Evolutionary conservation across 1,284 basidiomycete species (phyloP).

Genomic region (Tetrapyrgos nigripes): DNA sequence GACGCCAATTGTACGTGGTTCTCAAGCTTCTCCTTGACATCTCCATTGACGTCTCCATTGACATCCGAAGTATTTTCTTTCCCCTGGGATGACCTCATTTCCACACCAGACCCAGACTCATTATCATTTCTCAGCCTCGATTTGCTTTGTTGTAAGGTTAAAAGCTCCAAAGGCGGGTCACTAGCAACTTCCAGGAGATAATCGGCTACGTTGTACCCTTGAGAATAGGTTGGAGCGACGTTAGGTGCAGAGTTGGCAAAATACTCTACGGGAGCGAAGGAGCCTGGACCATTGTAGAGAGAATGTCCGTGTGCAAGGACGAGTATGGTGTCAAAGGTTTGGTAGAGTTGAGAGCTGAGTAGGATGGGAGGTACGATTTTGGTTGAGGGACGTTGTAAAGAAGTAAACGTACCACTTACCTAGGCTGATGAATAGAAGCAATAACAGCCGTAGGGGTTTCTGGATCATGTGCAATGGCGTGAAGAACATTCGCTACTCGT

Average conservation of each 20-base stretch:
- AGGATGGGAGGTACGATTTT: background rate
- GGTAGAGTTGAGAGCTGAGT: constrained; percentile 85
- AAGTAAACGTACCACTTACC: constrained; percentile 42
- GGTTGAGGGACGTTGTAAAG: background rate
- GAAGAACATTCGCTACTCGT: constrained; percentile 78
- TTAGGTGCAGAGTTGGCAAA: constrained; percentile 53
- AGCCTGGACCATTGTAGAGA: constrained; percentile 83
- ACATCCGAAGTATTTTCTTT: background rate
- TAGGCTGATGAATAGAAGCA: constrained; percentile 88
- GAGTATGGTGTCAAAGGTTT: constrained; percentile 82
- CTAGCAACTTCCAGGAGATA: constrained; percentile 87
- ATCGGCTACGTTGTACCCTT: constrained; percentile 90
- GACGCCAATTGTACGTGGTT: background rate
- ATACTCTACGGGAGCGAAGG: constrained; percentile 66
- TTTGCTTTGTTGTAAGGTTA: constrained; percentile 32
- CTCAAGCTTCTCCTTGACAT: background rate
- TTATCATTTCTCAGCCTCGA: background rate
- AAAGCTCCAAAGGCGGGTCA: constrained; percentile 56
- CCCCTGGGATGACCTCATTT: too few relatives aligned
- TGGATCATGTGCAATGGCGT: constrained; percentile 73
- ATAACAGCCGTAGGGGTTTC: constrained; percentile 80
- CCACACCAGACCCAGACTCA: background rate
- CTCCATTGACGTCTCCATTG: background rate
- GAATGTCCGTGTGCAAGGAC: constrained; percentile 80
- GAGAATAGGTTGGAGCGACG: constrained; percentile 49